A percentile compares a stretch with the other conserved stretches of the same genome.
These are phyloP conservation scores for Parasarocladium wereldwijsianum DNA, from an alignment of 2,329 filamentous ascomycete genomes.

Conservation along the genomic window DNA sequence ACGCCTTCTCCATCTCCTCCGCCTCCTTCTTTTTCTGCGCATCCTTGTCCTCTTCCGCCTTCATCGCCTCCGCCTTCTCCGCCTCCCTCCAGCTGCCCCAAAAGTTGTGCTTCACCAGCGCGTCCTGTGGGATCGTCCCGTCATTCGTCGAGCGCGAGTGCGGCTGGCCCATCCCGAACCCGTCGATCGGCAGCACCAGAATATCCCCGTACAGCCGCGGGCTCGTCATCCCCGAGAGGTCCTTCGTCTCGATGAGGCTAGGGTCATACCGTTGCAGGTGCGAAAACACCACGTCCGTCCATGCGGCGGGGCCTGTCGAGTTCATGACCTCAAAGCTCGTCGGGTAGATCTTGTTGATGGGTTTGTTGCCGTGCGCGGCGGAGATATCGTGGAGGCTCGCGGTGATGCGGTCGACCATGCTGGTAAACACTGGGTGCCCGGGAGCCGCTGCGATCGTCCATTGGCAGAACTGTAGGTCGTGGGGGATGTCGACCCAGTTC, in stretches of 20 bases:
- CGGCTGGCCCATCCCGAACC: slow-evolving; percentile 14
- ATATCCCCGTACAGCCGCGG: slow-evolving; percentile 9
- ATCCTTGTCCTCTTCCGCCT: not conserved
- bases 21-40: slow-evolving; percentile 3
- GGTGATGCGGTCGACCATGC: slow-evolving; percentile 12
- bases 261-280: slow-evolving; percentile 11
- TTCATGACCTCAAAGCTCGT: slow-evolving; percentile 15
- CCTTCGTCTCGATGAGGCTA: slow-evolving; percentile 6
- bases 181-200: slow-evolving; percentile 13
- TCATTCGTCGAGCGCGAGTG: slow-evolving; percentile 15
- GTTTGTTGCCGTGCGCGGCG: not conserved
- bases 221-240: slow-evolving; percentile 2
- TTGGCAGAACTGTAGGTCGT: slow-evolving; percentile 17
- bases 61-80: not conserved
- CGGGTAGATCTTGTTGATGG: slow-evolving; percentile 6
- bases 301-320: slow-evolving; percentile 16
- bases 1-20: not conserved
- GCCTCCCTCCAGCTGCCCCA: slow-evolving; percentile 7
- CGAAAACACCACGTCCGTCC: slow-evolving; percentile 15
- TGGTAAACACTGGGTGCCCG: slow-evolving; percentile 14
- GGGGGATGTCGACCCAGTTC: slow-evolving; percentile 12
- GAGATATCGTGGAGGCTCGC: slow-evolving; percentile 12
- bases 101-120: slow-evolving; percentile 14
- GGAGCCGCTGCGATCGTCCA: slow-evolving; percentile 18
- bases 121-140: slow-evolving; percentile 11